phyloP scores from a whole-genome alignment of 139 green algal species.

The Chlamydomonas eustigma region DNA sequence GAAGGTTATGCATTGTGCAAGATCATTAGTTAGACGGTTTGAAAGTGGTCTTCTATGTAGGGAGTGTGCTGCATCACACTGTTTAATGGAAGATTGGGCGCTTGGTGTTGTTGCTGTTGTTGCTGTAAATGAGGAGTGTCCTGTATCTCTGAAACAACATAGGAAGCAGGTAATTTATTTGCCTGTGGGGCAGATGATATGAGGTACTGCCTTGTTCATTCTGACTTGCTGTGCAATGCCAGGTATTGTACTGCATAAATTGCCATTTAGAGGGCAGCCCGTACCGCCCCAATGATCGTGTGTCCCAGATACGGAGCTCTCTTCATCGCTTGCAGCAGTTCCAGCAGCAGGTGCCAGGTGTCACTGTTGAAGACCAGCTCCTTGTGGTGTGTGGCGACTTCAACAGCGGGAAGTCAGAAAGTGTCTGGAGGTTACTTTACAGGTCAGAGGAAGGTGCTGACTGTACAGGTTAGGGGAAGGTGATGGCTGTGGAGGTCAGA shows the following conservation, averaged over 20 bases:
- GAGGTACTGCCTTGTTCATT: too few relatives aligned
- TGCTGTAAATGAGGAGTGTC: too few relatives aligned
- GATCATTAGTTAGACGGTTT: too few relatives aligned
- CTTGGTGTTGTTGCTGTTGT: too few relatives aligned
- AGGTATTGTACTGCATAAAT: constrained; percentile 37
- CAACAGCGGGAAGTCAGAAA: constrained; percentile 4
- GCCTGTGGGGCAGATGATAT: too few relatives aligned
- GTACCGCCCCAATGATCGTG: constrained; percentile 45
- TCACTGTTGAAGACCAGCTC: background rate
- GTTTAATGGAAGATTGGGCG: too few relatives aligned
- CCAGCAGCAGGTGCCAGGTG: background rate
- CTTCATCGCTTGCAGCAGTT: constrained; percentile 41
- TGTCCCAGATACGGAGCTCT: constrained; percentile 44
- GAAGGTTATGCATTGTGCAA: too few relatives aligned
- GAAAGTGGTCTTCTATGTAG: too few relatives aligned
- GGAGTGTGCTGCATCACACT: too few relatives aligned
- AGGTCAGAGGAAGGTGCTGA: background rate
- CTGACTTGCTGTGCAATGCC: too few relatives aligned
- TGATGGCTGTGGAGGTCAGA: background rate
- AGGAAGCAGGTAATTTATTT: too few relatives aligned
- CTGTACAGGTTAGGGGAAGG: background rate
- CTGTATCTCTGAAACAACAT: too few relatives aligned
- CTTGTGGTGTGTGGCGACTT: constrained; percentile 10
- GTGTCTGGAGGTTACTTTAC: constrained; percentile 8
- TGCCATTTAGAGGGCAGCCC: constrained; percentile 58